Evolutionary conservation across 2,329 filamentous ascomycete species (phyloP).

Genomic region (Daldinia sp.): DNA sequence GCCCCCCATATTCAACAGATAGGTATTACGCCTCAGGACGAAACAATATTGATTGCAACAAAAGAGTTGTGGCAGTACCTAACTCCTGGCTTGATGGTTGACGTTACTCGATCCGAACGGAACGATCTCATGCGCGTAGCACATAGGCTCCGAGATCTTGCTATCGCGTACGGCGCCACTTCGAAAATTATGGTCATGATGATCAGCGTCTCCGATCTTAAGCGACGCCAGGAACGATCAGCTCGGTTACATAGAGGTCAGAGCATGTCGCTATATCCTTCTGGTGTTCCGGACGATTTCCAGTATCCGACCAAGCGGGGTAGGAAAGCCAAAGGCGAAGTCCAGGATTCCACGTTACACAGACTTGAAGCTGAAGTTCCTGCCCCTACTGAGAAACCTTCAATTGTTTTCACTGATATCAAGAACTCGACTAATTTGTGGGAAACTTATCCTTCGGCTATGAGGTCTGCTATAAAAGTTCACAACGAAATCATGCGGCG

Average conservation of each 20-base stretch:
- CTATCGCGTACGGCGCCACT: slow-evolving; percentile 92
- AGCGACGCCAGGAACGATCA: slow-evolving; percentile 79
- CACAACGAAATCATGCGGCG: slow-evolving; percentile 98
- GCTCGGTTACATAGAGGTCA: slow-evolving; percentile 74
- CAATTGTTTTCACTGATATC: slow-evolving; percentile 98
- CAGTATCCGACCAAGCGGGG: slow-evolving; percentile 69
- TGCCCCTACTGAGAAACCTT: slow-evolving; percentile 87
- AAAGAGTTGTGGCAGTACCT: slow-evolving; percentile 96
- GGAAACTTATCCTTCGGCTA: slow-evolving; percentile 94
- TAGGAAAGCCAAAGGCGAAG: slow-evolving; percentile 68
- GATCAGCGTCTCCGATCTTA: slow-evolving; percentile 89
- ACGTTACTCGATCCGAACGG: slow-evolving; percentile 86
- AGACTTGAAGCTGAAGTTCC: slow-evolving; percentile 90
- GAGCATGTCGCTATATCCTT: slow-evolving; percentile 85
- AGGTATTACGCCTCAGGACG: slow-evolving; percentile 84
- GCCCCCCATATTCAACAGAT: slow-evolving; percentile 84
- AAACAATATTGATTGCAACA: slow-evolving; percentile 91
- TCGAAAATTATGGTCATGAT: slow-evolving; percentile 99
- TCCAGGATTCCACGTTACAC: slow-evolving; percentile 86
- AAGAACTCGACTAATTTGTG: slow-evolving; percentile 96
- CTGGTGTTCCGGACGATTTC: slow-evolving; percentile 74
- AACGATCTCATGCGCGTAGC: slow-evolving; percentile 93
- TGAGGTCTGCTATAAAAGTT: slow-evolving; percentile 95
- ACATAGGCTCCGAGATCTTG: slow-evolving; percentile 92
- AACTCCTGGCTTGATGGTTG: slow-evolving; percentile 87